Conservation (phyloP, 2,329 filamentous ascomycete species). For the Fonsecaea erecta region DNA sequence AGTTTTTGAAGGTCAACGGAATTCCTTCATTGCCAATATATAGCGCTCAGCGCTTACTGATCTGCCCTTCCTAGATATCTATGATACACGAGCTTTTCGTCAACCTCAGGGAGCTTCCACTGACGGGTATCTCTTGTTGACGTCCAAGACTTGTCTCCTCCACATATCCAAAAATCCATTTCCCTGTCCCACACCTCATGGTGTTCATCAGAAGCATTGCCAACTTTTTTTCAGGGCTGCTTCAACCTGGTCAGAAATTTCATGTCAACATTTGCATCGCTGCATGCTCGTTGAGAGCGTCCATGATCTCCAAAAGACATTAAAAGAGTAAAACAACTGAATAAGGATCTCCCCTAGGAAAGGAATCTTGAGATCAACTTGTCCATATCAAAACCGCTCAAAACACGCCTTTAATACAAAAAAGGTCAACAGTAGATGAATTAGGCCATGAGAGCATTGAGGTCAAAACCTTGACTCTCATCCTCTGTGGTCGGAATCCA, state of each 20-base stretch:
- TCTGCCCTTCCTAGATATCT: slow-evolving; percentile 14
- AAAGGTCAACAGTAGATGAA: slow-evolving; percentile 16
- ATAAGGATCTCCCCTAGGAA: background rate
- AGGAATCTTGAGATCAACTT: background rate
- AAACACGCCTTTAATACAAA: slow-evolving; percentile 28
- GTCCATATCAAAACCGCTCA: slow-evolving; percentile 27
- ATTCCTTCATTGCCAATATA: slow-evolving; percentile 20
- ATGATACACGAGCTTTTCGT: slow-evolving; percentile 31
- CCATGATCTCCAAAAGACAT: slow-evolving; percentile 12
- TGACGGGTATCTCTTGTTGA: slow-evolving; percentile 20
- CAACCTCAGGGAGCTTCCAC: slow-evolving; percentile 25
- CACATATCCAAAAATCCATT: slow-evolving; percentile 14
- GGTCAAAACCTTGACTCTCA: slow-evolving; percentile 36
- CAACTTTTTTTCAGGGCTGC: slow-evolving; percentile 1
- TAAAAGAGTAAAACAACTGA: slow-evolving; percentile 15
- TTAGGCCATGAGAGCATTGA: slow-evolving; percentile 41
- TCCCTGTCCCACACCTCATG: background rate
- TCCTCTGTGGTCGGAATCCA: slow-evolving; percentile 60
- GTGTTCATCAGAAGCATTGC: slow-evolving; percentile 2
- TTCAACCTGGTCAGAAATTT: slow-evolving; percentile 11
- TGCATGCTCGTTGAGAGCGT: slow-evolving; percentile 9
- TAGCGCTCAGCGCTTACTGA: slow-evolving; percentile 32
- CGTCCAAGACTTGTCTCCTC: slow-evolving; percentile 1
- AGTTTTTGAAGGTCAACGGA: background rate
- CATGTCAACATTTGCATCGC: slow-evolving; percentile 19